Percentiles rank a stretch among this genome's conserved stretches.
Evolutionary conservation across 2,329 filamentous ascomycete species (phyloP).

Genomic region (Akanthomyces muscarius): DNA sequence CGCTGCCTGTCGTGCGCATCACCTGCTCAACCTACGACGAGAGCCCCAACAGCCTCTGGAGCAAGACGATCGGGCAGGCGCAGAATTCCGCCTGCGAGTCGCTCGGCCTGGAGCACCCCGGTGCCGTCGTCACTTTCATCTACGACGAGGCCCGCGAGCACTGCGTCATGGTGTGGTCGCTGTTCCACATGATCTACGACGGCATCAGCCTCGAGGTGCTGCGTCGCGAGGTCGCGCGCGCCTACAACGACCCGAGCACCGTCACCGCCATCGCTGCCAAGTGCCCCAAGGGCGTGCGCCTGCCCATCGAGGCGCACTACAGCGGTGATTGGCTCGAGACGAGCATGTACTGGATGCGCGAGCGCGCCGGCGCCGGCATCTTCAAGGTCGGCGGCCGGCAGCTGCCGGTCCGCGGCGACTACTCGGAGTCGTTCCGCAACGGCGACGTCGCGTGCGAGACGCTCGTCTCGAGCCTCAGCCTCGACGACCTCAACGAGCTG

Average conservation of each 20-base stretch:
- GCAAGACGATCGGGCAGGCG: slow-evolving; percentile 8
- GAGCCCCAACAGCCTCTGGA: slow-evolving; percentile 13
- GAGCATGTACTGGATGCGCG: slow-evolving; percentile 18
- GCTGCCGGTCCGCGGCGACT: background rate
- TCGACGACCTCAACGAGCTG: slow-evolving; percentile 14
- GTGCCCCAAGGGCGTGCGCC: slow-evolving; percentile 12
- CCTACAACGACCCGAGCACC: slow-evolving; percentile 13
- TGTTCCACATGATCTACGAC: slow-evolving; percentile 32
- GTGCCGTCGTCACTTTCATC: slow-evolving; percentile 14
- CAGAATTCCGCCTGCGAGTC: slow-evolving; percentile 15
- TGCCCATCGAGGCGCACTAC: slow-evolving; percentile 17
- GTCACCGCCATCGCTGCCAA: slow-evolving; percentile 4
- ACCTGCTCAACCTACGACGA: slow-evolving; percentile 16
- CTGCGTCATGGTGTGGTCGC: slow-evolving; percentile 28
- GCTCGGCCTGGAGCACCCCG: slow-evolving; percentile 11
- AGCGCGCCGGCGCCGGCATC: slow-evolving; percentile 2
- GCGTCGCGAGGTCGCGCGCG: slow-evolving; percentile 14
- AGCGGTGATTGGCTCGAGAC: slow-evolving; percentile 19
- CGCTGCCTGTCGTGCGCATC: slow-evolving; percentile 9
- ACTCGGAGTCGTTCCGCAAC: slow-evolving; percentile 14
- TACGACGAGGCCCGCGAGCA: slow-evolving; percentile 12
- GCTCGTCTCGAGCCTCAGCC: slow-evolving; percentile 8
- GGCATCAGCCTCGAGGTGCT: slow-evolving; percentile 16
- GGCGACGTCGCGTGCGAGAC: slow-evolving; percentile 15
- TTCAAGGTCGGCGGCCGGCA: slow-evolving; percentile 2